Percentiles rank a stretch among this genome's conserved stretches.
Evolutionary conservation across 75 land plant species (phyloP).

Genomic region (Selaginella moellendorffii): DNA sequence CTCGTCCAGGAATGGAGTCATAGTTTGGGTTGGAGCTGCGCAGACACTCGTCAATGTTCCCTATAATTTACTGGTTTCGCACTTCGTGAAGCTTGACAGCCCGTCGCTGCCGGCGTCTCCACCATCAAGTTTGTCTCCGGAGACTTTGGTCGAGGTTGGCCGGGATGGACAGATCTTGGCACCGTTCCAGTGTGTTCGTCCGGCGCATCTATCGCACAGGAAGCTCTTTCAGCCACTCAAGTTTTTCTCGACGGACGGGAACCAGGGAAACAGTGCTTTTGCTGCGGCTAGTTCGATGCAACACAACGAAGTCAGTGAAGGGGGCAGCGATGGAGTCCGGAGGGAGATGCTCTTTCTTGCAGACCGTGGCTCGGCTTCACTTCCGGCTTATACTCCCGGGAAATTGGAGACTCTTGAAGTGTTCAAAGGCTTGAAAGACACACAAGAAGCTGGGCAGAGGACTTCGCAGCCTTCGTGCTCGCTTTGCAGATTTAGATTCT

Average conservation of each 20-base stretch:
- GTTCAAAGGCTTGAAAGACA: too few relatives aligned
- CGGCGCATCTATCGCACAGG: slow-evolving; percentile 13
- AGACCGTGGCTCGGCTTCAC: background rate
- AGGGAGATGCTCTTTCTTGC: background rate
- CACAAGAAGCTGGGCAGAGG: too few relatives aligned
- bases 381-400: background rate
- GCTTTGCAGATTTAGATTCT: too few relatives aligned
- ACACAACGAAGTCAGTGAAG: too few relatives aligned
- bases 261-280: too few relatives aligned
- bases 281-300: too few relatives aligned
- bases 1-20: slow-evolving; percentile 2
- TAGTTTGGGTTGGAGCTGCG: slow-evolving; percentile 16
- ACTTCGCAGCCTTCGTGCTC: too few relatives aligned
- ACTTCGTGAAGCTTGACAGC: slow-evolving; percentile 12
- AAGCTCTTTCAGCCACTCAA: background rate
- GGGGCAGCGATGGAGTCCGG: too few relatives aligned
- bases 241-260: too few relatives aligned
- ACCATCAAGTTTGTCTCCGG: background rate
- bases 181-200: slow-evolving; percentile 11
- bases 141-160: background rate
- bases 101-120: slow-evolving; percentile 10
- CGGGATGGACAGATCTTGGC: background rate
- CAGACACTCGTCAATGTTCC: slow-evolving; percentile 13
- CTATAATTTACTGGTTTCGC: slow-evolving; percentile 3
- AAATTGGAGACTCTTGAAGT: too few relatives aligned